Evolutionary conservation across 2,329 filamentous ascomycete genomes (phyloP), one percentile per base, ranked within the genome.

Genomic region (Mycosphaerella sp.): DNA sequence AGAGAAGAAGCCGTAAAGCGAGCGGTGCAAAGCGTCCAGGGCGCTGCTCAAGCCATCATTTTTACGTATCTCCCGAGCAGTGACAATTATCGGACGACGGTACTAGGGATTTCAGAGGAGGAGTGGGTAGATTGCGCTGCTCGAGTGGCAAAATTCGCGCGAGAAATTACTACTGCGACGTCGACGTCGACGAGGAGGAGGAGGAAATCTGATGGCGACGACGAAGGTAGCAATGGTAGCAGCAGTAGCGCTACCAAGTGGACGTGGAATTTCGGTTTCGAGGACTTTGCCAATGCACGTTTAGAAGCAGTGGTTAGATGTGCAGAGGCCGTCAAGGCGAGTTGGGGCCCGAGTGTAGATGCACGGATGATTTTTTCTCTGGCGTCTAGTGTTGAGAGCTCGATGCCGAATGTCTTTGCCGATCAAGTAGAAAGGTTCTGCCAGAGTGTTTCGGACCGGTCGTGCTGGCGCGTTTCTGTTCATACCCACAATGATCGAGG

Each of bases 381-480:
- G 47, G 92, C 93, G 0, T 92, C 93, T 1, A 97, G 93, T 0
- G 92, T 97, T 34, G 93, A 97, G 74, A 84, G 96, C 83, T 75
- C 89, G 0, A 95, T 92, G 1, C 91, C 91, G 32, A 97, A 97
- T 69, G 81, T 96, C 45, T 98, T 93, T 70, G 93, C 93, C 48
- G 93, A 98, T 68, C 87, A 95, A 74, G 87, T 97, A 58, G 93
- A 98, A 71, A 95, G 89, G 74, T 97, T 97, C 73, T 95, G 89
- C 76, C 82, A 78, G 48, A 80, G 92, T 69, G 89, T 97, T 67
- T 80, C 80, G 0, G 87, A 95, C 71, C 79, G 91, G 49, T 85
- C 95, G 66, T 93, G 89, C 74, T 80, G 95, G 48, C 88, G 85
- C 65, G 86, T 97, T 12, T 95, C 87, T 57, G 80, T 97, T 50